These are phyloP conservation scores for Hanseniaspora lindneri DNA, from an alignment of 805 yeast genomes.

Conservation along the genomic window DNA sequence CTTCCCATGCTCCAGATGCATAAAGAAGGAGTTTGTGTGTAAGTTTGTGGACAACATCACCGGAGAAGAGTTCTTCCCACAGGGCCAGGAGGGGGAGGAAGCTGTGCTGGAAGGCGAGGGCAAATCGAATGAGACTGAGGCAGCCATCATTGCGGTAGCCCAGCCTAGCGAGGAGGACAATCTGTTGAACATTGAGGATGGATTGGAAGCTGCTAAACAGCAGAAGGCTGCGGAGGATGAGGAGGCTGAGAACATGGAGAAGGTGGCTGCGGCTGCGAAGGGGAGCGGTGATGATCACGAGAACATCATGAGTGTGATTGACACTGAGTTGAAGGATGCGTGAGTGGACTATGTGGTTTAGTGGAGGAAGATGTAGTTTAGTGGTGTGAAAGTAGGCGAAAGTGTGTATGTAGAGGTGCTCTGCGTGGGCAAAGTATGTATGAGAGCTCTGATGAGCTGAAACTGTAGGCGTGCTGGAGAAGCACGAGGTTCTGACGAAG, in stretches of 20 bases:
- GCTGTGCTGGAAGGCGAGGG: not conserved
- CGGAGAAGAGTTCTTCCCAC: constrained; percentile 6
- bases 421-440: too few relatives aligned
- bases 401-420: not conserved
- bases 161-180: not conserved
- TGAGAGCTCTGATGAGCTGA: too few relatives aligned
- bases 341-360: not conserved
- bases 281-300: not conserved
- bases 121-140: not conserved
- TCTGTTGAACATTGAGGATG: not conserved
- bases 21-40: constrained; percentile 14
- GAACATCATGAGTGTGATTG: constrained; percentile 5
- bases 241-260: not conserved
- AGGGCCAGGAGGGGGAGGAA: not conserved
- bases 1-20: constrained; percentile 14
- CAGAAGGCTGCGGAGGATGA: not conserved
- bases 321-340: constrained; percentile 7
- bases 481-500: too few relatives aligned
- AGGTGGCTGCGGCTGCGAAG: not conserved
- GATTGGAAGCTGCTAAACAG: not conserved
- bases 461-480: too few relatives aligned
- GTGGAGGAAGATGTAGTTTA: too few relatives aligned
- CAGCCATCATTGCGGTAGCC: not conserved
- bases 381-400: not conserved
- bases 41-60: constrained; percentile 13